A percentile compares a stretch with the other conserved stretches of the same genome.
These are phyloP conservation scores for Saturnispora silvae DNA, from an alignment of 805 yeast genomes.

Conservation along the genomic window DNA sequence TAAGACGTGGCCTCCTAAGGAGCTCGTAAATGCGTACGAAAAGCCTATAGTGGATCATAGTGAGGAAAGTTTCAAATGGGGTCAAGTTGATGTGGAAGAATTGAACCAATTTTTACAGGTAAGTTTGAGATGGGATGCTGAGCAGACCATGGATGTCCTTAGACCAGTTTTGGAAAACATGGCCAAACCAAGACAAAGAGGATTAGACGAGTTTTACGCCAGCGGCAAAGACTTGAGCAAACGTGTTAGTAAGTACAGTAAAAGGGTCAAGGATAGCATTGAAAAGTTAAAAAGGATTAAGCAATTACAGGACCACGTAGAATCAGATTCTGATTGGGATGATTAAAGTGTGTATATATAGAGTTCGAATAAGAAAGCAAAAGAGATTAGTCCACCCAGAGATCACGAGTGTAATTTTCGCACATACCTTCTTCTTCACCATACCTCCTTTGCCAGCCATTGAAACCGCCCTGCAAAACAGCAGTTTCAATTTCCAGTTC, in stretches of 20 bases:
- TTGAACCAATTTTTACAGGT: constrained; percentile 58
- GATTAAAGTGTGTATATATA: too few species aligned
- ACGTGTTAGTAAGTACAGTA: constrained; percentile 42
- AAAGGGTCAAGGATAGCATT: constrained; percentile 33
- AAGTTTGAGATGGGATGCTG: constrained; percentile 72
- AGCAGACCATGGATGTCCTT: constrained; percentile 67
- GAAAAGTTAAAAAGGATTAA: constrained; percentile 1
- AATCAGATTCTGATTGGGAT: too few species aligned
- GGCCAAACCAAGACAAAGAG: constrained; percentile 51
- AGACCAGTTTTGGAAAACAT: constrained; percentile 77
- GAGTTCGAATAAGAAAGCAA: too few species aligned
- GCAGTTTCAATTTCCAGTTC: constrained; percentile 35
- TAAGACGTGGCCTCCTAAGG: constrained; percentile 56
- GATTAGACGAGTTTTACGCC: constrained; percentile 60
- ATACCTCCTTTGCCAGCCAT: constrained; percentile 66
- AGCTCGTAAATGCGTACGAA: constrained; percentile 63
- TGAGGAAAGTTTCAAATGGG: constrained; percentile 76
- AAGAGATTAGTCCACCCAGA: too few species aligned
- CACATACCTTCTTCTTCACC: constrained; percentile 61
- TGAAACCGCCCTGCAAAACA: constrained; percentile 79
- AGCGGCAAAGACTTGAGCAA: constrained; percentile 39
- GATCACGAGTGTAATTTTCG: constrained; percentile 40
- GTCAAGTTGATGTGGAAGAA: constrained; percentile 73
- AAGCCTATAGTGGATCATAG: constrained; percentile 81
- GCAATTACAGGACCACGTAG: too few species aligned